These are phyloP conservation scores for Solanum ahanhuiri DNA, from an alignment of 257 asterid species.

Conservation along the genomic window DNA sequence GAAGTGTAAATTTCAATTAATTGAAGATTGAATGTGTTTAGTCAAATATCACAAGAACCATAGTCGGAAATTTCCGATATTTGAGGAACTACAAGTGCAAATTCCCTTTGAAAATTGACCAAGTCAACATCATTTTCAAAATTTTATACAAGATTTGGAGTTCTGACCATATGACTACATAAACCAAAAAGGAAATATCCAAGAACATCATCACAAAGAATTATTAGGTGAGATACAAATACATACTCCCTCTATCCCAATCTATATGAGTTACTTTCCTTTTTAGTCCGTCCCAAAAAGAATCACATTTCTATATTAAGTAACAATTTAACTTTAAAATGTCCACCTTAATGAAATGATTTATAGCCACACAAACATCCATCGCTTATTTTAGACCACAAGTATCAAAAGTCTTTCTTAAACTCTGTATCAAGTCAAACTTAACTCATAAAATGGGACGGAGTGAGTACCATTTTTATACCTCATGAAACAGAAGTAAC, in stretches of 20 bases:
- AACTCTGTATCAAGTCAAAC: neutral
- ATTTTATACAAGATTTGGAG: neutral
- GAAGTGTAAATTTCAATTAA: neutral
- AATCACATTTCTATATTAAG: neutral
- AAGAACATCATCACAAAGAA: neutral
- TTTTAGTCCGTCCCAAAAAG: too few species aligned
- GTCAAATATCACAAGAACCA: neutral
- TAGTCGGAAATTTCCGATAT: neutral
- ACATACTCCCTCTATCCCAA: too few species aligned
- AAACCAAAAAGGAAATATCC: neutral
- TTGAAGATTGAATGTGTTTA: neutral
- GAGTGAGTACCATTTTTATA: neutral
- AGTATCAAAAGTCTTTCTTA: neutral
- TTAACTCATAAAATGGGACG: neutral
- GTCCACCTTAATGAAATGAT: neutral
- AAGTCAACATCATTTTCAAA: neutral
- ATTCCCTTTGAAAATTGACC: neutral
- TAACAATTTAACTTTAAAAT: neutral
- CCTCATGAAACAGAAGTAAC: neutral
- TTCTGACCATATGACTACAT: neutral
- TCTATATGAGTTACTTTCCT: too few species aligned
- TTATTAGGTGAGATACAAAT: neutral
- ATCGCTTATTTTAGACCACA: neutral
- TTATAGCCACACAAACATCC: neutral
- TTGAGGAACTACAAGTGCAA: neutral